These are phyloP conservation scores for Casuarina equisetifolia DNA, from an alignment of 306 rosid genomes.

Conservation along the genomic window DNA sequence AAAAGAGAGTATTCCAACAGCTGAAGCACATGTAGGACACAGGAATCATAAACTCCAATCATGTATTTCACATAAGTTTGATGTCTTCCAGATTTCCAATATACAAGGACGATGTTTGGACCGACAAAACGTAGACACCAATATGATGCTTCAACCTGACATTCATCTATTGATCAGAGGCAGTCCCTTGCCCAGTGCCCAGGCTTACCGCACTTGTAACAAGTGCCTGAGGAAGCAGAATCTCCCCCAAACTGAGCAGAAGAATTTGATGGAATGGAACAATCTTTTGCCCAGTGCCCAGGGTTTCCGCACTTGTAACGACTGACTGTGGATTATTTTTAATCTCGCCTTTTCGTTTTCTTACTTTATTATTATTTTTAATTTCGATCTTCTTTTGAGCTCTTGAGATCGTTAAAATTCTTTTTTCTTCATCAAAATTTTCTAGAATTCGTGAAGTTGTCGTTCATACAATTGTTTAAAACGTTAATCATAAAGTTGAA, in stretches of 20 bases:
- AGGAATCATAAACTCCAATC: background rate
- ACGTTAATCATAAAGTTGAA: no score
- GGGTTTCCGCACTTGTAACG: conserved; percentile 51
- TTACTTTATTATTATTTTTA: no score
- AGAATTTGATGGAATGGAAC: conserved; percentile 37
- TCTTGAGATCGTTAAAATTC: no score
- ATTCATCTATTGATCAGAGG: background rate
- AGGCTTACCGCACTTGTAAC: conserved; percentile 50
- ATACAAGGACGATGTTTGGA: background rate
- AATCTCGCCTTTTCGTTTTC: no score
- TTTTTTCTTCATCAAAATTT: no score
- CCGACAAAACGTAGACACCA: background rate
- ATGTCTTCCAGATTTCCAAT: background rate
- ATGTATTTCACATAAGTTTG: background rate
- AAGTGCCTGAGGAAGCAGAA: conserved; percentile 30
- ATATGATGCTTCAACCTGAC: background rate
- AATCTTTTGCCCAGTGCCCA: conserved; percentile 62
- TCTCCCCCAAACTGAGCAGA: conserved; percentile 29
- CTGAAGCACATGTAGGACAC: background rate
- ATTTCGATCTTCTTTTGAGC: no score
- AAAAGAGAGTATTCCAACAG: background rate
- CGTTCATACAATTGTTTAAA: no score
- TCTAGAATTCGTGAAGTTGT: no score
- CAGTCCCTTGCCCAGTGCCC: conserved; percentile 66
- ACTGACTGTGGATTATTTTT: no score